Percentiles rank a stretch among this genome's conserved stretches.
These are phyloP conservation scores for Maudiozyma bulderi DNA, from an alignment of 805 yeast genomes.

Conservation along the genomic window DNA sequence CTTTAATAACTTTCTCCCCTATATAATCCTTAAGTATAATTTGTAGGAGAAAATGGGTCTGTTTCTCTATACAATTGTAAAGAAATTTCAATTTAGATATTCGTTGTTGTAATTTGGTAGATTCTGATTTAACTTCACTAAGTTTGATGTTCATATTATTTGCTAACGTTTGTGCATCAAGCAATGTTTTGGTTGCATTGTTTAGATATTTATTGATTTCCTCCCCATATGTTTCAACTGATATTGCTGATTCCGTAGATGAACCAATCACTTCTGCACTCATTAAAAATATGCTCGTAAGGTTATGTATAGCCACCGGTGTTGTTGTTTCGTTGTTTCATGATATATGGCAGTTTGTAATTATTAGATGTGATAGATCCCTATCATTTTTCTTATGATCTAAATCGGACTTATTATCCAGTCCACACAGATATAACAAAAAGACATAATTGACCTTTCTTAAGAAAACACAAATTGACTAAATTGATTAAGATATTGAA, in stretches of 20 bases:
- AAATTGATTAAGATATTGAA: too few relatives aligned
- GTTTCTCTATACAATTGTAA: slow-evolving; percentile 38
- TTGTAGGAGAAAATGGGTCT: slow-evolving; percentile 34
- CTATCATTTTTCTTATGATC: too few relatives aligned
- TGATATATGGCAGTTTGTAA: too few relatives aligned
- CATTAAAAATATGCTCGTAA: too few relatives aligned
- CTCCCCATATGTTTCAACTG: not conserved
- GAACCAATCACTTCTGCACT: not conserved
- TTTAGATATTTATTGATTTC: not conserved
- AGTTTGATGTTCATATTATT: slow-evolving; percentile 34
- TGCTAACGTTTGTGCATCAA: slow-evolving; percentile 43
- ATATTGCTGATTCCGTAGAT: not conserved
- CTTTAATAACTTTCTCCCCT: slow-evolving; percentile 20
- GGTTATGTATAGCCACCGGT: too few relatives aligned
- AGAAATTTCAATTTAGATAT: slow-evolving; percentile 33
- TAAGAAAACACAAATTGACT: too few relatives aligned
- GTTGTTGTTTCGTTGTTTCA: too few relatives aligned
- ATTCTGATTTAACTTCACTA: not conserved
- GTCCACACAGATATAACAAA: too few relatives aligned
- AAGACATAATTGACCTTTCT: too few relatives aligned
- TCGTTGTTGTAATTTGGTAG: not conserved
- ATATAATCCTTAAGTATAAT: slow-evolving; percentile 23
- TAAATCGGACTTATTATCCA: too few relatives aligned
- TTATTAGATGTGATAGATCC: too few relatives aligned
- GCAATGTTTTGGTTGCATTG: slow-evolving; percentile 27